These are phyloP conservation scores for Artomyces pyxidatus DNA, from an alignment of 768 basidiomycete genomes.

Conservation along the genomic window DNA sequence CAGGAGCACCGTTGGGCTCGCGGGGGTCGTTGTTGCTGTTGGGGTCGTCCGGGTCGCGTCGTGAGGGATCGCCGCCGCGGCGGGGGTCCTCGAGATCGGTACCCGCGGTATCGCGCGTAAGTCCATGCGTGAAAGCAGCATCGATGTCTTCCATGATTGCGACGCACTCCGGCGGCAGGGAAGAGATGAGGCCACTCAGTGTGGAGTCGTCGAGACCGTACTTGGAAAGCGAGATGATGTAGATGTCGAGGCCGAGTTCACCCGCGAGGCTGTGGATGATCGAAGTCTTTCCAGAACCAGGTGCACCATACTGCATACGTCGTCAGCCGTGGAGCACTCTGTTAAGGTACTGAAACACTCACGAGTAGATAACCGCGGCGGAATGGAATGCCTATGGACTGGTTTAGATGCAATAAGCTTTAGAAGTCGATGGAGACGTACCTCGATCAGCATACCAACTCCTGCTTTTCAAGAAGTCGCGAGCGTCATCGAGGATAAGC, in stretches of 20 bases:
- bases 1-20: not conserved
- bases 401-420: not conserved
- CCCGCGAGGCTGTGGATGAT: constrained; percentile 72
- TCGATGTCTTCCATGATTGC: constrained; percentile 83
- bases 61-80: constrained; percentile 17
- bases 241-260: constrained; percentile 68
- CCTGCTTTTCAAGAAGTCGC: constrained; percentile 61
- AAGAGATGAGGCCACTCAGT: constrained; percentile 49
- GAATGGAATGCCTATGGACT: constrained; percentile 50
- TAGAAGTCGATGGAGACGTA: constrained; percentile 2
- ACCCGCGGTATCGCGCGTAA: constrained; percentile 26
- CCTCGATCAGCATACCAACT: constrained; percentile 70
- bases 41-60: constrained; percentile 6
- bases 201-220: constrained; percentile 53
- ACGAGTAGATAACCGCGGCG: constrained; percentile 70
- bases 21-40: constrained; percentile 7
- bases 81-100: constrained; percentile 17
- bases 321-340: no score
- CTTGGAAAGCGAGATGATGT: constrained; percentile 61
- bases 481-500: constrained; percentile 55
- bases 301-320: constrained; percentile 57
- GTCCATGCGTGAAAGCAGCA: constrained; percentile 51
- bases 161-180: constrained; percentile 64
- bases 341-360: no score
- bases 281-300: constrained; percentile 74